A percentile compares a stretch with the other conserved stretches of the same genome.
Conservation (phyloP, 2,329 filamentous ascomycete genomes). For the Aspergillus transmontanensis region DNA sequence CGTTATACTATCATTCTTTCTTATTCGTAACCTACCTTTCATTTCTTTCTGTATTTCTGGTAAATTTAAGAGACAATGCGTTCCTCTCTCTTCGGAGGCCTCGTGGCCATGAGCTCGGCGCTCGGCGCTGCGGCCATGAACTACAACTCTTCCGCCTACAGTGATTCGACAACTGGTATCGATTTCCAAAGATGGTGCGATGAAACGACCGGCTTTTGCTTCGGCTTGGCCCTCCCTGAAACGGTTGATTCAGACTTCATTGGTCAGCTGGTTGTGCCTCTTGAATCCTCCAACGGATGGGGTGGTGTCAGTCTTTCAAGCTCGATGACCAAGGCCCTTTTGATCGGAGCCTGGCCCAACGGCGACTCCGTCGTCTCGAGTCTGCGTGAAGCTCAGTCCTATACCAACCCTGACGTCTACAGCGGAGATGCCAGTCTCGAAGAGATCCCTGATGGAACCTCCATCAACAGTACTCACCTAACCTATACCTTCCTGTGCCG, state of each 20-base stretch:
- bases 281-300: conserved; percentile 19
- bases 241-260: conserved; percentile 17
- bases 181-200: conserved; percentile 24
- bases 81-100: conserved; percentile 12
- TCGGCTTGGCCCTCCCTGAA: conserved; percentile 22
- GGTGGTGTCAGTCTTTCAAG: conserved; percentile 21
- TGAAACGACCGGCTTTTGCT: conserved; percentile 17
- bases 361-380: conserved; percentile 16
- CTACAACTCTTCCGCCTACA: conserved; percentile 22
- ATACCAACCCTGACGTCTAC: conserved; percentile 16
- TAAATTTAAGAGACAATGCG: conserved; percentile 14
- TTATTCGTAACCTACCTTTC: conserved; percentile 2
- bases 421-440: conserved; percentile 15
- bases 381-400: conserved; percentile 16
- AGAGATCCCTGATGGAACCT: conserved; percentile 19
- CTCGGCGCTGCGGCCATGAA: conserved; percentile 14
- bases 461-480: conserved; percentile 21
- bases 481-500: conserved; percentile 24
- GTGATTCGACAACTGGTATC: conserved; percentile 17
- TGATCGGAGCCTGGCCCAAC: conserved; percentile 21
- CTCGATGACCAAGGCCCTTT: conserved; percentile 17
- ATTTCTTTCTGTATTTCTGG: conserved; percentile 7
- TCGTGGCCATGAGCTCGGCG: conserved; percentile 16
- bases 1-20: conserved; percentile 5
- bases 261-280: conserved; percentile 20